Base-by-base conservation (phyloP, 192 early-diverging fungal species). In the Phycomyces blakesleeanus region DNA sequence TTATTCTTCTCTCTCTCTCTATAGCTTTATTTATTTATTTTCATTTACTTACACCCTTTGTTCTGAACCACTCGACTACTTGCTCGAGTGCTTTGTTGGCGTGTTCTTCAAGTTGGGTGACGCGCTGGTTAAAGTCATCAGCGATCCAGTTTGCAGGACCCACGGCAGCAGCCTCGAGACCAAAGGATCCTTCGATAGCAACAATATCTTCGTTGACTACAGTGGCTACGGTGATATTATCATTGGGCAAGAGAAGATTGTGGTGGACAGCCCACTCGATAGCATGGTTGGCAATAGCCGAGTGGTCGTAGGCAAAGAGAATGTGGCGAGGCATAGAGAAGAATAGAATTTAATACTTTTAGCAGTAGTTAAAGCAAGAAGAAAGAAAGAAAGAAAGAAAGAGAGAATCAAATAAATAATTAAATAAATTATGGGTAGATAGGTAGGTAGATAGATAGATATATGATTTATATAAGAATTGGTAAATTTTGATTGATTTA, bases 201-300 rank as follows among this genome's bases (percentile, higher is more conserved):
- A 59, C 57, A 14, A 57, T 58, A 26, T 67, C 66, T 41, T 67
- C 66, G 22, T 67, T 59, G 12, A 67, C 50, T 49, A 59, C 50
- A 18, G 55, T 67, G 21, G 42, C 51, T 5, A 67, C 37, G 0
- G 52, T 60, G 0, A 67, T 59, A 3, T 38, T 29, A 26, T 67
- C 66, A 42, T 60, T 58, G 16, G 66, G n/a, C 20, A 55, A 21
- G n/a, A 67, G 20, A 10, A 59, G 4, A 0, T 59, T 54, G 5
- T 67, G 59, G 9, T 52, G 21, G 7, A 67, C 40, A 12, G 50
- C 51, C 66, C 66, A 67, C 21, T 67, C 49, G 34, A 67, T 60
- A 21, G 66, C 66, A 8, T 51, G 14, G 14, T 53, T 59, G 20
- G 66, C 52, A 20, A 41, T 25, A 27, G 37, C 34, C 0, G 57